phyloP scores from a whole-genome alignment of 805 yeast genomes.

The Yarrowia sp. region DNA sequence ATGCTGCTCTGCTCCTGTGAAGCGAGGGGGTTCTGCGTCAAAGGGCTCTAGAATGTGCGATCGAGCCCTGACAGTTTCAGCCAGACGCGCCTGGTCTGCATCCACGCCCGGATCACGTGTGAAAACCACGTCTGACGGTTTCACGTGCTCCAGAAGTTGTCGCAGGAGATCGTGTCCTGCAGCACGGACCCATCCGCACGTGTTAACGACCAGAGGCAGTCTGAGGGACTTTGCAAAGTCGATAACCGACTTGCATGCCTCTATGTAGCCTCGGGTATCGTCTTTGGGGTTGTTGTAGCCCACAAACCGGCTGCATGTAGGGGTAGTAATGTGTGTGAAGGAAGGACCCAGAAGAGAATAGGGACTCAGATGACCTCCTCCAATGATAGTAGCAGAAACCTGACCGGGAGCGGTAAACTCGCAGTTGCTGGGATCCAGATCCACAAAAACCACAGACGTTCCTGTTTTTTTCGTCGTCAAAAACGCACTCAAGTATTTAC shows the following conservation, averaged over 20 bases:
- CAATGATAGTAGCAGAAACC: neutral
- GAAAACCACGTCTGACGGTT: neutral
- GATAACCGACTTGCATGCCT: neutral
- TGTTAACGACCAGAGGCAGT: neutral
- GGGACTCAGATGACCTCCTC: neutral
- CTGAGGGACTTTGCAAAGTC: neutral
- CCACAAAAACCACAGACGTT: neutral
- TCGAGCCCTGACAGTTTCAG: neutral
- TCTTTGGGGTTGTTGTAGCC: slow-evolving; percentile 24
- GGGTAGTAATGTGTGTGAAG: neutral
- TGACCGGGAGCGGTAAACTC: slow-evolving; percentile 21
- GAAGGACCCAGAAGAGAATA: slow-evolving; percentile 4
- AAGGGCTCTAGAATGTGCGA: neutral
- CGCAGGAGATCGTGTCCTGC: slow-evolving; percentile 14
- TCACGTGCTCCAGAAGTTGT: slow-evolving; percentile 1
- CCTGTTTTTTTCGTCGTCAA: neutral
- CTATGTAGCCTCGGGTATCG: slow-evolving; percentile 1
- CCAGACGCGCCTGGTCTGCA: slow-evolving; percentile 13
- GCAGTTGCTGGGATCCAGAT: slow-evolving; percentile 6
- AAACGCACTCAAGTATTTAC: neutral
- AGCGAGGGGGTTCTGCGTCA: neutral
- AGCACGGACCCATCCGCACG: slow-evolving; percentile 16
- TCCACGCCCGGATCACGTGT: slow-evolving; percentile 24
- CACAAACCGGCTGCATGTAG: slow-evolving; percentile 7
- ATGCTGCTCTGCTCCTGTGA: slow-evolving; percentile 12